These are phyloP conservation scores for Ascochyta fabae DNA, from an alignment of 2,329 filamentous ascomycete species.

Conservation along the genomic window DNA sequence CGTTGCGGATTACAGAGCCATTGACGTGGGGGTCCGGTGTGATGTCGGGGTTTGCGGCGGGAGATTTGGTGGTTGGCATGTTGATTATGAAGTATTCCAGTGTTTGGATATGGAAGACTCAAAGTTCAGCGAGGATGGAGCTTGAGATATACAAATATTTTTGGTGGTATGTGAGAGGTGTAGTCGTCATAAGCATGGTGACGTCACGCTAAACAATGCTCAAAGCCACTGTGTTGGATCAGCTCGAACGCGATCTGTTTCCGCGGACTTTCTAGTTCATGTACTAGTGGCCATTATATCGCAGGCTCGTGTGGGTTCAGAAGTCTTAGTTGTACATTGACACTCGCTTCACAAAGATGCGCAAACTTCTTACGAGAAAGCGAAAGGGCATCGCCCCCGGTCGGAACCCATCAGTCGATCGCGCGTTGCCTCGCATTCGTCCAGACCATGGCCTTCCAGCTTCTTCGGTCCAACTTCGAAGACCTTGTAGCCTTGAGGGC, in stretches of 20 bases:
- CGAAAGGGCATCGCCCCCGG: conserved; percentile 45
- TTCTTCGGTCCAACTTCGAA: conserved; percentile 68
- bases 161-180: background rate
- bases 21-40: conserved; percentile 18
- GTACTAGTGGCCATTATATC: no score
- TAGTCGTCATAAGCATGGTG: conserved; percentile 17
- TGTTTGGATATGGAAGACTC: background rate
- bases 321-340: no score
- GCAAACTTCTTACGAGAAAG: conserved; percentile 3
- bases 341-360: no score
- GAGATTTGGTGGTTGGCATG: conserved; percentile 23
- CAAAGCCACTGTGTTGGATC: background rate
- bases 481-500: conserved; percentile 61
- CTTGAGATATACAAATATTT: background rate
- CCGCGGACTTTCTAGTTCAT: background rate
- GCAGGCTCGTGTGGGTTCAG: no score
- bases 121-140: background rate
- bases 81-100: background rate
- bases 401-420: conserved; percentile 31
- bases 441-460: conserved; percentile 56
- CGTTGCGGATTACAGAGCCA: conserved; percentile 34
- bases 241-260: background rate
- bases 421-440: conserved; percentile 33
- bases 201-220: conserved; percentile 1
- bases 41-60: conserved; percentile 29